These are phyloP conservation scores for Phytophthora syringae DNA, from an alignment of 352 stramenopile species.

Conservation along the genomic window DNA sequence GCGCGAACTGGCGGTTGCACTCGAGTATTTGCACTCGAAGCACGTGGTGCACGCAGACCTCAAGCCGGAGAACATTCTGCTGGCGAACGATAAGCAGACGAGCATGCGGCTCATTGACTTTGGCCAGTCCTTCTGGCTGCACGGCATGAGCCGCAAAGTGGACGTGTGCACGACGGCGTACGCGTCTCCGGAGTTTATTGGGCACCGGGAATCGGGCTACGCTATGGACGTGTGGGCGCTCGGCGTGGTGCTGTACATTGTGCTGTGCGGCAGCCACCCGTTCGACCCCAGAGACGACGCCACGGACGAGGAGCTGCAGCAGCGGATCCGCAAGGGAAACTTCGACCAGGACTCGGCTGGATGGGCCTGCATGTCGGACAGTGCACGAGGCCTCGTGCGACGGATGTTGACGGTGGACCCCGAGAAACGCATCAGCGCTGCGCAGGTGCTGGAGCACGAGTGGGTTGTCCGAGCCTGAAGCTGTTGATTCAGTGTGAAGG, in stretches of 20 bases:
- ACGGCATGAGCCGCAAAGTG: conserved; percentile 19
- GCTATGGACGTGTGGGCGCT: conserved; percentile 68
- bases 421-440: conserved; percentile 45
- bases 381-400: conserved; percentile 49
- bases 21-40: conserved; percentile 53
- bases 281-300: conserved; percentile 66
- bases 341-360: conserved; percentile 37
- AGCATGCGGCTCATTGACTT: conserved; percentile 81
- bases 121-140: conserved; percentile 67
- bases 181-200: conserved; percentile 51
- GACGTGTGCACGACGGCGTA: conserved; percentile 47
- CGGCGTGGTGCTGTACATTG: conserved; percentile 63
- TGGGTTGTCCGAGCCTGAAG: conserved; percentile 40
- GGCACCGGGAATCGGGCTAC: conserved; percentile 27
- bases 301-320: conserved; percentile 45
- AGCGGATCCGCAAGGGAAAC: conserved; percentile 46
- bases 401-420: conserved; percentile 54
- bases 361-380: conserved; percentile 52
- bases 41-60: conserved; percentile 60
- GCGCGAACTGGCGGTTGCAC: conserved; percentile 42
- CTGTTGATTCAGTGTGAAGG: conserved; percentile 2
- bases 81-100: conserved; percentile 30
- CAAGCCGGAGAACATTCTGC: conserved; percentile 67
- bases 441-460: conserved; percentile 58
- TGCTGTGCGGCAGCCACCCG: conserved; percentile 58